Percentiles rank a stretch among this genome's conserved stretches.
These are phyloP conservation scores for Neurospora sp. DNA, from an alignment of 495 filamentous ascomycete species.

Conservation along the genomic window DNA sequence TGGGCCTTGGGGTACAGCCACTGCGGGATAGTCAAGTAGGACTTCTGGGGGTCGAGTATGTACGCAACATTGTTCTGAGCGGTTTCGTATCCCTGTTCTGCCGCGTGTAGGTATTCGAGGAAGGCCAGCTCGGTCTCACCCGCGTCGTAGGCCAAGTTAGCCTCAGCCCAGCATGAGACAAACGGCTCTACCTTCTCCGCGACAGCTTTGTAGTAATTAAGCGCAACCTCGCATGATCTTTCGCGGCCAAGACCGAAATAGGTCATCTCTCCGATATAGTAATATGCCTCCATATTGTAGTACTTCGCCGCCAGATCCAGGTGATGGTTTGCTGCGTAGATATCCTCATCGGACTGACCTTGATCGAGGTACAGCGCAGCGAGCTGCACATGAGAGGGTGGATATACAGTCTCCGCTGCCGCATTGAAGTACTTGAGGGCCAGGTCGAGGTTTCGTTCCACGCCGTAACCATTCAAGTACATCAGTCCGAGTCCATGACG, in stretches of 20 bases:
- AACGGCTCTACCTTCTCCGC: slow-evolving; percentile 80
- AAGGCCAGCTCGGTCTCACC: slow-evolving; percentile 84
- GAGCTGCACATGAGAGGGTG: slow-evolving; percentile 72
- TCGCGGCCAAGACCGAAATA: slow-evolving; percentile 73
- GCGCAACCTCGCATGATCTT: slow-evolving; percentile 67
- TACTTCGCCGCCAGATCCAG: slow-evolving; percentile 89
- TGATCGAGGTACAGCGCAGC: slow-evolving; percentile 87
- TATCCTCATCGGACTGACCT: slow-evolving; percentile 51
- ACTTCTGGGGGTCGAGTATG: slow-evolving; percentile 71
- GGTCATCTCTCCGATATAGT: slow-evolving; percentile 87
- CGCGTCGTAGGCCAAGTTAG: slow-evolving; percentile 71
- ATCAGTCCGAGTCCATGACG: slow-evolving; percentile 81
- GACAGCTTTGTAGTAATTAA: slow-evolving; percentile 89
- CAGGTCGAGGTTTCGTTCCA: slow-evolving; percentile 58
- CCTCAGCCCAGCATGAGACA: slow-evolving; percentile 75
- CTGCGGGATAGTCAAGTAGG: slow-evolving; percentile 30
- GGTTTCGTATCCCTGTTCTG: slow-evolving; percentile 91
- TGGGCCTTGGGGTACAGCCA: slow-evolving; percentile 25
- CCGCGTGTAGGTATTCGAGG: slow-evolving; percentile 78
- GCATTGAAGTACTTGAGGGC: slow-evolving; percentile 75
- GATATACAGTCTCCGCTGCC: slow-evolving; percentile 75
- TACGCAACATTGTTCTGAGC: slow-evolving; percentile 93
- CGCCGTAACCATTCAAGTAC: slow-evolving; percentile 76
- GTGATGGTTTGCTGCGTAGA: slow-evolving; percentile 61
- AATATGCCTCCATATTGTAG: slow-evolving; percentile 85